These are phyloP conservation scores for Candida silvicultrix DNA, from an alignment of 805 yeast species.

Conservation along the genomic window DNA sequence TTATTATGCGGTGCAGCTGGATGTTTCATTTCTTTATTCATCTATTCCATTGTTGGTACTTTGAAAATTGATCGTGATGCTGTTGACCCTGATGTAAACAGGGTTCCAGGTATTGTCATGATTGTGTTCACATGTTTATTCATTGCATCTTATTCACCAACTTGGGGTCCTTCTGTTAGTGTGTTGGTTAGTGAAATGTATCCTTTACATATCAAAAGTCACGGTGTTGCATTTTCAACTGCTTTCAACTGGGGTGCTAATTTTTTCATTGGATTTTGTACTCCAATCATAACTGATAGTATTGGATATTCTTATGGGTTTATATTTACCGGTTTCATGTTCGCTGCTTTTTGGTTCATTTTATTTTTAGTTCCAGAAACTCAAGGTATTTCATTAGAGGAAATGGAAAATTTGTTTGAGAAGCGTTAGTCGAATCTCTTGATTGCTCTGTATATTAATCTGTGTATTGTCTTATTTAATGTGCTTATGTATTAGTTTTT, in stretches of 20 bases:
- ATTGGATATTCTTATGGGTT: conserved; percentile 60
- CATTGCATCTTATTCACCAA: conserved; percentile 44
- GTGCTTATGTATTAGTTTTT: too few species aligned
- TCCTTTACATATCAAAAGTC: conserved; percentile 54
- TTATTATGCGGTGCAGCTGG: conserved; percentile 36
- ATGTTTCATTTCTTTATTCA: conserved; percentile 45
- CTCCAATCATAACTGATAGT: conserved; percentile 51
- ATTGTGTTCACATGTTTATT: conserved; percentile 46
- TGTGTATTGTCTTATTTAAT: too few species aligned
- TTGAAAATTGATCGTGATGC: conserved; percentile 27
- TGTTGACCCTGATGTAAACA: conserved; percentile 14
- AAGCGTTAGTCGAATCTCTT: too few species aligned
- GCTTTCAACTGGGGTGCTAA: conserved; percentile 48
- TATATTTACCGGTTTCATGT: conserved; percentile 43
- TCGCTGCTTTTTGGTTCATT: conserved; percentile 35
- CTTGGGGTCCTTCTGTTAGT: conserved; percentile 52
- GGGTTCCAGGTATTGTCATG: conserved; percentile 43
- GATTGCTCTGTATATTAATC: too few species aligned
- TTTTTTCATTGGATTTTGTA: conserved; percentile 52
- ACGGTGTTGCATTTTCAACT: conserved; percentile 48
- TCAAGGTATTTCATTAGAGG: conserved; percentile 74
- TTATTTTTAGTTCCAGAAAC: conserved; percentile 69
- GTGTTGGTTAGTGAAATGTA: conserved; percentile 40
- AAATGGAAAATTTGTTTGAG: conserved; percentile 58
- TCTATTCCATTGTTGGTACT: conserved; percentile 42